Evolutionary conservation across 768 basidiomycete genomes (phyloP).

Genomic region (Amanita subjunquillea): DNA sequence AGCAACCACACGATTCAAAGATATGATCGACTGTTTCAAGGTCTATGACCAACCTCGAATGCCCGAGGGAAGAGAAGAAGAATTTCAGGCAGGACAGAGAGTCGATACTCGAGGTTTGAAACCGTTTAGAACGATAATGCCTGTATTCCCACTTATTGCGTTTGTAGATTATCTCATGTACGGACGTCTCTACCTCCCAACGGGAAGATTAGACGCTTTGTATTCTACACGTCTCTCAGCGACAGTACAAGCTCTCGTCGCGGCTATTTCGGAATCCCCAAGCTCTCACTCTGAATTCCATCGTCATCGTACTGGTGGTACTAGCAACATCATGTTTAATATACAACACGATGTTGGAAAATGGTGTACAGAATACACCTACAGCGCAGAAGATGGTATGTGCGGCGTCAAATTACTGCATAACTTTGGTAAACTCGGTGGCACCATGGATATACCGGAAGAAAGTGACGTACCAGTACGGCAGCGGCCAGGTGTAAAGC

Average conservation of each 20-base stretch:
- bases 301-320: conserved; percentile 33
- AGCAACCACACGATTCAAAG: conserved; percentile 69
- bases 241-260: conserved; percentile 73
- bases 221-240: conserved; percentile 76
- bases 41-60: conserved; percentile 72
- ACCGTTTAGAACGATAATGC: not conserved
- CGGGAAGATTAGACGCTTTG: conserved; percentile 79
- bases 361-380: conserved; percentile 91
- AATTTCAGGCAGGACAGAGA: conserved; percentile 72
- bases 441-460: conserved; percentile 21
- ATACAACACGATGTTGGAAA: conserved; percentile 89
- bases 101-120: conserved; percentile 65
- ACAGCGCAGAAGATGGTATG: conserved; percentile 92
- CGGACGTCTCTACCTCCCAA: conserved; percentile 85
- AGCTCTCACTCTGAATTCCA: conserved; percentile 28
- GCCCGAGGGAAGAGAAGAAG: conserved; percentile 71
- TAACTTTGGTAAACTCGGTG: conserved; percentile 75
- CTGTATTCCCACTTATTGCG: conserved; percentile 8
- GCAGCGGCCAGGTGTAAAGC: conserved; percentile 37
- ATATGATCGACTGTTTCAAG: conserved; percentile 83
- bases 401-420: conserved; percentile 81
- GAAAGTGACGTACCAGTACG: conserved; percentile 18
- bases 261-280: conserved; percentile 76
- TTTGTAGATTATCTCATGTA: conserved; percentile 82
- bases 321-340: conserved; percentile 70